Evolutionary conservation across 148 eudicot species (phyloP).

Genomic region (Vaccinium myrtillus): DNA sequence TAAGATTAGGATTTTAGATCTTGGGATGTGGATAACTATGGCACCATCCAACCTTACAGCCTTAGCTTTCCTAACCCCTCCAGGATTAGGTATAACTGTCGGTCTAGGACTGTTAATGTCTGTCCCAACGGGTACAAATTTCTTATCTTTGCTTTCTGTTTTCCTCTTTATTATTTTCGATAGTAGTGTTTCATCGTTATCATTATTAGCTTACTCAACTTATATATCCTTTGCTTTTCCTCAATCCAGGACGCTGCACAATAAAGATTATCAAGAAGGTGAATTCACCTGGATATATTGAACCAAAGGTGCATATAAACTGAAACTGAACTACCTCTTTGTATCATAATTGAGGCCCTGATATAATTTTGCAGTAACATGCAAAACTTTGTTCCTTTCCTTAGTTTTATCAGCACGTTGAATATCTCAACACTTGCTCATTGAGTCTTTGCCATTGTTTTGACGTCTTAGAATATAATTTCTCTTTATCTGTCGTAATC

Average conservation of each 20-base stretch:
- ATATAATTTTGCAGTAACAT: constrained; percentile 19
- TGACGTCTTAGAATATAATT: too few species aligned
- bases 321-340: constrained; percentile 28
- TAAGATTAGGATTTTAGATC: too few species aligned
- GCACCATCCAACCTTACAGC: too few species aligned
- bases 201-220: neutral
- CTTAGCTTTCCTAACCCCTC: too few species aligned
- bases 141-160: neutral
- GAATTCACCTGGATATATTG: constrained; percentile 31
- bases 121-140: constrained; percentile 26
- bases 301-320: constrained; percentile 34
- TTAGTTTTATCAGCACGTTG: constrained; percentile 17
- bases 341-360: constrained; percentile 26
- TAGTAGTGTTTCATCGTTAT: neutral
- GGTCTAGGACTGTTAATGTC: too few species aligned
- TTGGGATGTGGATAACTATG: too few species aligned
- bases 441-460: constrained; percentile 18
- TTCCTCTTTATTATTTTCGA: neutral
- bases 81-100: too few species aligned
- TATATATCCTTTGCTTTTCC: constrained; percentile 6
- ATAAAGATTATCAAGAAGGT: constrained; percentile 24
- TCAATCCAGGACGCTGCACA: constrained; percentile 26
- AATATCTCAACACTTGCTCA: constrained; percentile 30
- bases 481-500: constrained; percentile 6
- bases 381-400: constrained; percentile 16